Evolutionary conservation across 1,284 basidiomycete genomes (phyloP), one percentile per base, ranked within the genome.

Genomic region (Amylostereum areolatum): DNA sequence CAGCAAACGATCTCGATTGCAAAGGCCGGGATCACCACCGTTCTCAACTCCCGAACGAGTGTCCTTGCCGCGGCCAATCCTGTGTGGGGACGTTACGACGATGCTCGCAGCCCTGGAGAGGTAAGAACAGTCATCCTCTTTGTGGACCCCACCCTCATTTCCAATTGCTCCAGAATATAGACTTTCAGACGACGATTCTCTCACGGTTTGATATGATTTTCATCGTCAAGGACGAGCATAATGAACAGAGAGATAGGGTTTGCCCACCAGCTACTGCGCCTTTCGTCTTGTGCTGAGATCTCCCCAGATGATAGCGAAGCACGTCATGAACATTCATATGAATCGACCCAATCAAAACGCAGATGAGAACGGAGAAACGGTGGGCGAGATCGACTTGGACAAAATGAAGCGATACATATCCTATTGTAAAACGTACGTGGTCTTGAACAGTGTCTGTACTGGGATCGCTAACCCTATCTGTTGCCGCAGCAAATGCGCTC

Each of bases 191-290:
- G 2, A 99, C 97, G 1, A 97, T 99, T 62, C 69, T 99, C 68
- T 97, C 93, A 47, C 87, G 97, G 54, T 99, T 99, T 69, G 97
- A 99, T 64, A 97, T 99, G 97, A 99, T 99, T 62, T 99, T 99
- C 73, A 97, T 99, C 59, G 90, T 99, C 57, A 95, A 92, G 66
- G 97, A 99, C 63, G 95, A 98, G 62, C 97, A 99, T 67, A 93
- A 98, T 64, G 97, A 99, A 69, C 74, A 78, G 46, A 81, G 97
- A 43, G 97, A 99, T 68, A 83, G 86, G 64, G 92, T 90, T 51
- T 29, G 79, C 31, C 8, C 66, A 45, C 36, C 6, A 29, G 11
- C 11, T 27, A n/a, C 53, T 49, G 29, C 25, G 5, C n/a, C 33
- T n/a, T 42, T 35, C 24, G 37, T 25, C 27, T 33, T 40, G 18